Evolutionary conservation across 176 grass and related monocot species (phyloP), one percentile per base, ranked within the genome.

Genomic region (Rhynchospora tenuis): DNA sequence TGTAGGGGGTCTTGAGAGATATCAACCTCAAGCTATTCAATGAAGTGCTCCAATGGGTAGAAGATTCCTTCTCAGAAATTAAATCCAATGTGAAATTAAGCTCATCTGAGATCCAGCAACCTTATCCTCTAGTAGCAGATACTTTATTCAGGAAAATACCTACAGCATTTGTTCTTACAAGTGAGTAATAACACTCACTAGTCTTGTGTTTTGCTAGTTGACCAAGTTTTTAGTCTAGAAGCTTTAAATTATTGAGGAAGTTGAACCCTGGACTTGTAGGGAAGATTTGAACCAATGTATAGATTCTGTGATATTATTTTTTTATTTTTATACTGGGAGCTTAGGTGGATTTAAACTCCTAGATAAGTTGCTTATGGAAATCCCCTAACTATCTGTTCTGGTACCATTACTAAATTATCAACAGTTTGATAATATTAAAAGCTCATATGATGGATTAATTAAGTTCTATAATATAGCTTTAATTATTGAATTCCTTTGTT

Each of bases 21-120:
- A 92, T 94, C 81, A 92, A 92, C 73, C 85, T 94, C 48, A 92
- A 89, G 82, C 72, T 94, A 55, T 94, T 97, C 67, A 85, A 94
- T 78, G 81, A 97, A 81, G 92, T 97, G 76, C 90, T 89, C 56
- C 89, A 86, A 43, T 94, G 95, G 92, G 81, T 89, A 11, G 84
- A 90, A 33, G 89, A 94, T 81, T 88, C 87, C 27, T 94, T 97
- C 81, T 81, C 87, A 42, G 38, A 12, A 0, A 65, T 91, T 17
- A 83, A 82, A 59, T 85, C 89, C 48, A 73, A 76, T 59, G 10
- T 15, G 0, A 65, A 46, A 38, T 80, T 79, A 16, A 56, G n/a
- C 31, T 19, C 48, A 17, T 57, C 58, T 33, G 89, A 97, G 84
- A 86, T 97, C 57, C 92, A 81, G 57, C 90, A 86, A 27, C 88